phyloP scores from a whole-genome alignment of 2,329 filamentous ascomycete genomes.

The Aspergillus spinulosporus region DNA sequence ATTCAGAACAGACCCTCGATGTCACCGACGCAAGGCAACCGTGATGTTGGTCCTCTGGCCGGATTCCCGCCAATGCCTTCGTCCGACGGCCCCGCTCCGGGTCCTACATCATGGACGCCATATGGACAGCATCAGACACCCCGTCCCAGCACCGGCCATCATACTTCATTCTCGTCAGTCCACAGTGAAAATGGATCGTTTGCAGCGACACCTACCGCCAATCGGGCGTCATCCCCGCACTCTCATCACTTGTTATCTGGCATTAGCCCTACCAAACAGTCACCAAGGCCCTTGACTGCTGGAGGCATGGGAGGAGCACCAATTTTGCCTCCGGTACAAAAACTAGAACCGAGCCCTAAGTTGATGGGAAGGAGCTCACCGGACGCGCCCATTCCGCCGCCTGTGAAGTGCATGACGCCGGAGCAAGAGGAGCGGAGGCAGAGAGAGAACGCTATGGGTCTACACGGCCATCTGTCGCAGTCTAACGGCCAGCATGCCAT shows the following conservation, averaged over 20 bases:
- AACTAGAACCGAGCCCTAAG: conserved; percentile 46
- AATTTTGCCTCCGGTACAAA: conserved; percentile 43
- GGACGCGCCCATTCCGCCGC: conserved; percentile 44
- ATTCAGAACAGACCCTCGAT: conserved; percentile 49
- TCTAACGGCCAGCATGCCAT: conserved; percentile 30
- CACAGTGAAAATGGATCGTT: conserved; percentile 36
- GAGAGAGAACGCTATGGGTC: conserved; percentile 37
- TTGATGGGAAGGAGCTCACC: conserved; percentile 46
- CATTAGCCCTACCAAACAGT: conserved; percentile 50
- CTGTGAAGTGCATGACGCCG: conserved; percentile 46
- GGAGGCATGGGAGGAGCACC: conserved; percentile 36
- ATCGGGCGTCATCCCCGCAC: conserved; percentile 38
- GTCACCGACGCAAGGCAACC: conserved; percentile 52
- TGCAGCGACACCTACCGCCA: conserved; percentile 34
- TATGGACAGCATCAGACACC: conserved; percentile 33
- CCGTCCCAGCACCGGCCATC: conserved; percentile 31
- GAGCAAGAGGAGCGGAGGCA: conserved; percentile 45
- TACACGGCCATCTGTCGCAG: conserved; percentile 22
- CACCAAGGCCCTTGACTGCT: conserved; percentile 41
- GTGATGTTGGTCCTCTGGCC: conserved; percentile 49
- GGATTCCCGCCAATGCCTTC: conserved; percentile 40
- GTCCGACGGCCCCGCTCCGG: conserved; percentile 28
- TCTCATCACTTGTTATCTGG: conserved; percentile 45
- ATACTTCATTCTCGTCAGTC: conserved; percentile 31
- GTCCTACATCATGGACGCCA: conserved; percentile 33